These are phyloP conservation scores for Elaeagnus macrophylla DNA, from an alignment of 306 rosid species.

Conservation along the genomic window DNA sequence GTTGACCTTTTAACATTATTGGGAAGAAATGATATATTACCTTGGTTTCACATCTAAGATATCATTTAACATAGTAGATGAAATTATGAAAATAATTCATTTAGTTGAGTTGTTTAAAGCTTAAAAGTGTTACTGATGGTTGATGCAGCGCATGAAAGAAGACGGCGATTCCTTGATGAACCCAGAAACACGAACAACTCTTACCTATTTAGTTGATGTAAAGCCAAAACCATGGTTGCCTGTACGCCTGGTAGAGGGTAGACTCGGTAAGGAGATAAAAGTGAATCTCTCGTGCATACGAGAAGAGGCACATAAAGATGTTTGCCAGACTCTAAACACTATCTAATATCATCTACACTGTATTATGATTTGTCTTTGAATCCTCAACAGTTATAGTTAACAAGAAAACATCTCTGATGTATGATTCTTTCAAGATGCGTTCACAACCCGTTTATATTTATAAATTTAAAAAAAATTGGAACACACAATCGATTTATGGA, in stretches of 20 bases:
- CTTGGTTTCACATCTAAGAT: no score
- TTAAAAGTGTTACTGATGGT: background rate
- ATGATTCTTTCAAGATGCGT: no score
- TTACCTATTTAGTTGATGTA: conserved; percentile 63
- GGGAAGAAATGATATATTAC: no score
- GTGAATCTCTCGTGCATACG: conserved; percentile 56
- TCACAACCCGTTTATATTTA: no score
- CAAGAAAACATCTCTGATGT: no score
- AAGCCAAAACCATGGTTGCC: conserved; percentile 87
- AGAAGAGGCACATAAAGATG: conserved; percentile 44
- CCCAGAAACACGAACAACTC: conserved; percentile 28
- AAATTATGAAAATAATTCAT: background rate
- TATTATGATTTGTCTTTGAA: background rate
- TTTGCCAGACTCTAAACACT: background rate
- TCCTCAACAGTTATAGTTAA: no score
- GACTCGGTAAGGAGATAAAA: conserved; percentile 69
- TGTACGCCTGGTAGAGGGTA: conserved; percentile 60
- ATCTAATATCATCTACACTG: background rate
- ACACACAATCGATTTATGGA: no score
- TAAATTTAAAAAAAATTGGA: no score
- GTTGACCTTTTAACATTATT: no score
- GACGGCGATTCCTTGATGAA: conserved; percentile 18
- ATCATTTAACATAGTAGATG: background rate
- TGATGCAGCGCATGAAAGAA: conserved; percentile 33
- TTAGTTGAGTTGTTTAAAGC: background rate